phyloP scores from a whole-genome alignment of 2,329 filamentous ascomycete species.

The Aspergillus amoenus region DNA sequence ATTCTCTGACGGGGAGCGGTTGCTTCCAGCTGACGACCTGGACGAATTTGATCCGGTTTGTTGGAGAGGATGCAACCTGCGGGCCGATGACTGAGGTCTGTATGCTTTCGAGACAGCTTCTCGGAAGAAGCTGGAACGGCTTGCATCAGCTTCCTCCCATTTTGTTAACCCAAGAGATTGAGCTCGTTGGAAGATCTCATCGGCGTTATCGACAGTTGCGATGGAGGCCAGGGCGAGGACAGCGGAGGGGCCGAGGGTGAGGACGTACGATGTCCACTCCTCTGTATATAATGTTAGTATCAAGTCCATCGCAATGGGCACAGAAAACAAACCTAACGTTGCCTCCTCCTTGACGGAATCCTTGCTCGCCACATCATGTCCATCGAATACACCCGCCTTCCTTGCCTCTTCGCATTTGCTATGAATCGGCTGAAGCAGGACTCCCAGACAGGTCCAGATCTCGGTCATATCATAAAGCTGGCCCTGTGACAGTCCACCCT shows the following conservation, averaged over 20 bases:
- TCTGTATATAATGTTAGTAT: conserved; percentile 39
- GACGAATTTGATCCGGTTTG: conserved; percentile 14
- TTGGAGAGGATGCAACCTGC: conserved; percentile 2
- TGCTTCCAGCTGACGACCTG: conserved; percentile 11
- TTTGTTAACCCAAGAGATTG: conserved; percentile 55
- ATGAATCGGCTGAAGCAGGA: conserved; percentile 56
- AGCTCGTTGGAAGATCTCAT: conserved; percentile 53
- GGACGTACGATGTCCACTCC: conserved; percentile 61
- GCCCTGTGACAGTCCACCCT: conserved; percentile 52
- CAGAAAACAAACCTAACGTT: conserved; percentile 48
- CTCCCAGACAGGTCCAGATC: conserved; percentile 61
- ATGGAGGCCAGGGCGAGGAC: conserved; percentile 53
- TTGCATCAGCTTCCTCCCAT: conserved; percentile 53
- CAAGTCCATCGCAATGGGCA: neutral
- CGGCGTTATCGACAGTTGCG: conserved; percentile 38
- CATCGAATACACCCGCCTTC: conserved; percentile 57
- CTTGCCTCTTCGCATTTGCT: conserved; percentile 56
- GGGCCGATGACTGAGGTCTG: conserved; percentile 39
- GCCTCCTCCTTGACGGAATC: conserved; percentile 47
- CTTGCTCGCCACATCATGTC: conserved; percentile 48
- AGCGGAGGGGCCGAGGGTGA: conserved; percentile 58
- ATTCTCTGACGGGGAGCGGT: conserved; percentile 8
- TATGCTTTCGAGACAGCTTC: conserved; percentile 62
- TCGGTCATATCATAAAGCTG: conserved; percentile 66
- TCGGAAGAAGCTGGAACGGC: conserved; percentile 58